Percentiles rank a stretch among this genome's conserved stretches.
These are phyloP conservation scores for Cephalotrichum gorgonifer DNA, from an alignment of 2,329 filamentous ascomycete genomes.

Conservation along the genomic window DNA sequence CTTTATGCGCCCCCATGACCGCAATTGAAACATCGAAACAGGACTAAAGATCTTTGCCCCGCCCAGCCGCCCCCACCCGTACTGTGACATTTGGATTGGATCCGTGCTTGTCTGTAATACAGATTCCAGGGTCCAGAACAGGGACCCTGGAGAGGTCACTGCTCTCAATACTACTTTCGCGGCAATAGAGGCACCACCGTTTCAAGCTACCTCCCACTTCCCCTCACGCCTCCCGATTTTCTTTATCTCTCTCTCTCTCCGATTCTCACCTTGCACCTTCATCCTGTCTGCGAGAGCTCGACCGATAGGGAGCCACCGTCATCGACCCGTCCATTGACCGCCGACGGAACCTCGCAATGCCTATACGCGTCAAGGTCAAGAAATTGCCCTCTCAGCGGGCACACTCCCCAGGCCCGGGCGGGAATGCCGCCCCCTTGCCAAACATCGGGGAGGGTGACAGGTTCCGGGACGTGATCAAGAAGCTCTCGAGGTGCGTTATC, in stretches of 20 bases:
- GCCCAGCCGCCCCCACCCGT: no score
- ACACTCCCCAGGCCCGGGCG: conserved; percentile 10
- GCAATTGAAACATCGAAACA: no score
- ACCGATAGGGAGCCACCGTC: neutral
- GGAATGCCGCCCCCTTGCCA: conserved; percentile 21
- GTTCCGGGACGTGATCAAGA: conserved; percentile 45
- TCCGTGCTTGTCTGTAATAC: neutral
- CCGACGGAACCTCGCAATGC: conserved; percentile 16
- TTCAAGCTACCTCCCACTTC: neutral
- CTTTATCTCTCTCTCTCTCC: neutral
- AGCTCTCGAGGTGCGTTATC: conserved; percentile 47
- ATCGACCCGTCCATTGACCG: conserved; percentile 7
- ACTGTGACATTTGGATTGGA: neutral
- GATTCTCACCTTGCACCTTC: neutral
- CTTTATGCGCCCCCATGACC: no score
- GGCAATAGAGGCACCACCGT: no score
- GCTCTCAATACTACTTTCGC: no score
- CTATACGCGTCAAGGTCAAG: conserved; percentile 11
- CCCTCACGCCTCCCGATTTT: no score
- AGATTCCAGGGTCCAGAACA: neutral
- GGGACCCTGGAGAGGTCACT: neutral
- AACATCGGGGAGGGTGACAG: conserved; percentile 19
- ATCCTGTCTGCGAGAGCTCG: neutral
- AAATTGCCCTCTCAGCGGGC: conserved; percentile 16
- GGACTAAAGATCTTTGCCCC: no score